phyloP scores from a whole-genome alignment of 495 filamentous ascomycete genomes.

The Daldinia loculata region DNA sequence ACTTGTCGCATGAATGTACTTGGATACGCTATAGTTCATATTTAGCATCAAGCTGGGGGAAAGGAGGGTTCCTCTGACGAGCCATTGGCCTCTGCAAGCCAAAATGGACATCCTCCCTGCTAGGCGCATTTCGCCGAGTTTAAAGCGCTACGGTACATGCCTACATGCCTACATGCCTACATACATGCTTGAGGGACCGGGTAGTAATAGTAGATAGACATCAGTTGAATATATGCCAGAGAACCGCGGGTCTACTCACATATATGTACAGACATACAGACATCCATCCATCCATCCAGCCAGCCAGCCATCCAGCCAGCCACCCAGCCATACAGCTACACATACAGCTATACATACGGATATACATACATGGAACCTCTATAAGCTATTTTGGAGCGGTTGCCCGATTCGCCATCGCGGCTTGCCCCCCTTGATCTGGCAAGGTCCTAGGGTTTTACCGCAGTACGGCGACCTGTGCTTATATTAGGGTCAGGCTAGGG shows the following conservation, averaged over 20 bases:
- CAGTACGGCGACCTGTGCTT: constrained; percentile 43
- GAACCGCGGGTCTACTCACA: background rate
- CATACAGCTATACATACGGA: background rate
- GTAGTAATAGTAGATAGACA: background rate
- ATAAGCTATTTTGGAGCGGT: constrained; percentile 39
- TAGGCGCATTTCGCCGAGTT: constrained; percentile 17
- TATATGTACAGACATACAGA: background rate
- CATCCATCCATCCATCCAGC: no score
- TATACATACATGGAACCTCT: constrained; percentile 29
- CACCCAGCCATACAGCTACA: background rate
- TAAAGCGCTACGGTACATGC: constrained; percentile 21
- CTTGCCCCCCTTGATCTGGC: constrained; percentile 45
- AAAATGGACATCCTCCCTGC: constrained; percentile 18
- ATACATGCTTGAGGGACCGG: background rate
- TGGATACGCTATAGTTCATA: constrained; percentile 30
- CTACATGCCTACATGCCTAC: background rate
- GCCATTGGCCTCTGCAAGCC: constrained; percentile 29
- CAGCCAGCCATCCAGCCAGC: no score
- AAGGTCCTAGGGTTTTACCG: constrained; percentile 45
- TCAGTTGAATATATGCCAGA: background rate
- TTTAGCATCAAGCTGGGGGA: constrained; percentile 37
- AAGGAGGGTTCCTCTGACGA: constrained; percentile 16
- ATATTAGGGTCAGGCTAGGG: constrained; percentile 43
- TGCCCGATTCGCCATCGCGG: constrained; percentile 48
- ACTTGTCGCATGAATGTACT: constrained; percentile 38